Conservation (phyloP, 257 asterid genomes). For the Misopates orontium region DNA sequence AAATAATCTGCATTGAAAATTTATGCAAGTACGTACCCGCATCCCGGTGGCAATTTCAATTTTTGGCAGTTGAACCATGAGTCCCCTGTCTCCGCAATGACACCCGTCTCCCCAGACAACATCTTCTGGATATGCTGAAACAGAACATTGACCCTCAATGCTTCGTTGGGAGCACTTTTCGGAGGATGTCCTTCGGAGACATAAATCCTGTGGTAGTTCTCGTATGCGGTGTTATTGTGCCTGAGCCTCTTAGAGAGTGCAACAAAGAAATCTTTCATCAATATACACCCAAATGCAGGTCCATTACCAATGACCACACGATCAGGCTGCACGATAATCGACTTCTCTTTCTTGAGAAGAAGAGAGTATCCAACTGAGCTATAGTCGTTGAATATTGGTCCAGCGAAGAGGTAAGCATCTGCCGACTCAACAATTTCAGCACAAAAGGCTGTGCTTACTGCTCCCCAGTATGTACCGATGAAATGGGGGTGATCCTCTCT, state of each 20-base stretch:
- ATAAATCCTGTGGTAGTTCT: constrained; percentile 37
- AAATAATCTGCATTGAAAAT: neutral
- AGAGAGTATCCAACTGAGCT: constrained; percentile 42
- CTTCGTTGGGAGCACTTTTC: constrained; percentile 29
- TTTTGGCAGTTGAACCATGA: constrained; percentile 48
- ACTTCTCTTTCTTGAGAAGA: constrained; percentile 43
- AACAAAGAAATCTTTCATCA: constrained; percentile 35
- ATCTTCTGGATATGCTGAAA: constrained; percentile 40
- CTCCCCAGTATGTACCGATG: constrained; percentile 47
- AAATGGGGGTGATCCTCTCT: constrained; percentile 40
- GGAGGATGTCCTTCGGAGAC: constrained; percentile 31
- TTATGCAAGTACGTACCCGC: constrained; percentile 31
- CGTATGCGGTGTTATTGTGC: constrained; percentile 34
- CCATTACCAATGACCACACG: constrained; percentile 36
- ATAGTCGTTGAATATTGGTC: constrained; percentile 43
- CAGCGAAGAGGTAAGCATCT: constrained; percentile 39
- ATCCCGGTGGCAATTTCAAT: constrained; percentile 32
- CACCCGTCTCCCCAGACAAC: constrained; percentile 34
- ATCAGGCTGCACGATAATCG: constrained; percentile 36
- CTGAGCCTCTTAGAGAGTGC: constrained; percentile 28
- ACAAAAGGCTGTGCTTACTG: constrained; percentile 38
- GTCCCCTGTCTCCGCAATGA: constrained; percentile 42
- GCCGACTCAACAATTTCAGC: constrained; percentile 44
- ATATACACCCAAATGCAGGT: constrained; percentile 36
- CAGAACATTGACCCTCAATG: constrained; percentile 43